Conservation (phyloP, 225 moss, liverwort and hornwort genomes). For the Anthoceros angustus region DNA sequence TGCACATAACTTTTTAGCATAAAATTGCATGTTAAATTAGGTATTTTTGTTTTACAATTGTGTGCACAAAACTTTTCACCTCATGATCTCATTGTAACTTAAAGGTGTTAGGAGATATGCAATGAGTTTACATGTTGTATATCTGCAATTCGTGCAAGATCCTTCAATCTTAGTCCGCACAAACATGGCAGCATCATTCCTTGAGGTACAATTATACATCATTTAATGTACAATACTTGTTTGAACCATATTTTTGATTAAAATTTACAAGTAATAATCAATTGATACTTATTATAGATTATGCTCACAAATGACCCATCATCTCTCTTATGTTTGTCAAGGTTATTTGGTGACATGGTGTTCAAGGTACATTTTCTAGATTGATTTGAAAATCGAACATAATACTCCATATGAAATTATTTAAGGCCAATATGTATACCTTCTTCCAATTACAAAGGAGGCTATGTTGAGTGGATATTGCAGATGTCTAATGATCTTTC, state of each 20-base stretch:
- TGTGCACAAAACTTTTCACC: constrained; percentile 82
- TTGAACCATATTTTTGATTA: no score
- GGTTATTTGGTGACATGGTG: constrained; percentile 56
- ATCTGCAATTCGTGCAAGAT: constrained; percentile 59
- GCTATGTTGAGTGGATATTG: not conserved
- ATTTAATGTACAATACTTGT: no score
- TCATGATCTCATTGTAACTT: no score
- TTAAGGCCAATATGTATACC: not conserved
- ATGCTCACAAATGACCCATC: constrained; percentile 35
- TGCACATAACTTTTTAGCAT: constrained; percentile 56
- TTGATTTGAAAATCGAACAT: not conserved
- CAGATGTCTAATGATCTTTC: constrained; percentile 66
- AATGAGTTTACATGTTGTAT: constrained; percentile 46
- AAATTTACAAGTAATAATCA: not conserved
- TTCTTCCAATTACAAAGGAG: not conserved
- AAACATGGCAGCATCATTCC: constrained; percentile 68
- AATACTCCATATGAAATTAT: no score
- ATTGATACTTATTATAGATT: constrained; percentile 29
- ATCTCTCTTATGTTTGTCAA: constrained; percentile 49
- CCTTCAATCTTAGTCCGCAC: constrained; percentile 43
- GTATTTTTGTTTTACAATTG: constrained; percentile 23
- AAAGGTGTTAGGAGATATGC: constrained; percentile 76
- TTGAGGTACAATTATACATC: constrained; percentile 40
- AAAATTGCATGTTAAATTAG: constrained; percentile 2
- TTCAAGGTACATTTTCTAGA: constrained; percentile 43